These are phyloP conservation scores for Wickerhamiella sergipiensis DNA, from an alignment of 805 yeast species.

Conservation along the genomic window DNA sequence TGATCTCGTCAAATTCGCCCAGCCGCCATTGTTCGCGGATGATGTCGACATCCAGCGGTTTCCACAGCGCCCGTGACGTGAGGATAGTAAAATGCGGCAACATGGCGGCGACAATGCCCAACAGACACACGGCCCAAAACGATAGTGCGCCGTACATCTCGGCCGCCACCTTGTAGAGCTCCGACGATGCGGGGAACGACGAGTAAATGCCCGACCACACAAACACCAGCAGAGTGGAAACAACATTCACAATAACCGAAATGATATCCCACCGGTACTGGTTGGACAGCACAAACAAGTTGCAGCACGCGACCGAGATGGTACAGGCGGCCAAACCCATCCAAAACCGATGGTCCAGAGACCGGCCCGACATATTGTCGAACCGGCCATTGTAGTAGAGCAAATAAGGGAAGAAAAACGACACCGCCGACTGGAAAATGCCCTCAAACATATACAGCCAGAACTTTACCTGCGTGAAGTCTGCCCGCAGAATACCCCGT, in stretches of 20 bases:
- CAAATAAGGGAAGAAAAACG: constrained; percentile 59
- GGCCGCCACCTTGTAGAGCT: constrained; percentile 50
- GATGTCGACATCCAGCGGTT: constrained; percentile 57
- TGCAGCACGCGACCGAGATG: constrained; percentile 49
- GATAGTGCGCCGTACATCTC: constrained; percentile 45
- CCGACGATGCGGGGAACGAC: constrained; percentile 34
- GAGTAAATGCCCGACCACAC: constrained; percentile 83
- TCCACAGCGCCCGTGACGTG: constrained; percentile 36
- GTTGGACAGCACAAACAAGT: constrained; percentile 51
- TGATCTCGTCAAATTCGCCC: constrained; percentile 35
- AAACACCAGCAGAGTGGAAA: constrained; percentile 48
- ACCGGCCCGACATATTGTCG: constrained; percentile 12
- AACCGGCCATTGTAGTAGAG: constrained; percentile 33
- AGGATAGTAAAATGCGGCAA: constrained; percentile 51
- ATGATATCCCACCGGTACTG: constrained; percentile 75
- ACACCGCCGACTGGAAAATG: constrained; percentile 54
- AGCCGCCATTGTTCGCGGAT: constrained; percentile 45
- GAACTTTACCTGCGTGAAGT: constrained; percentile 50
- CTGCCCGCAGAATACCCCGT: constrained; percentile 51
- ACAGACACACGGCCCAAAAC: constrained; percentile 52
- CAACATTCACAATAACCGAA: constrained; percentile 35
- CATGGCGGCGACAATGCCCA: constrained; percentile 42
- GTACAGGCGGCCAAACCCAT: constrained; percentile 55
- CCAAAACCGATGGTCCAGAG: constrained; percentile 48
- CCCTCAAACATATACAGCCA: constrained; percentile 58